Evolutionary conservation across 805 yeast species (phyloP).

Genomic region (Saccharomycopsis sp.): DNA sequence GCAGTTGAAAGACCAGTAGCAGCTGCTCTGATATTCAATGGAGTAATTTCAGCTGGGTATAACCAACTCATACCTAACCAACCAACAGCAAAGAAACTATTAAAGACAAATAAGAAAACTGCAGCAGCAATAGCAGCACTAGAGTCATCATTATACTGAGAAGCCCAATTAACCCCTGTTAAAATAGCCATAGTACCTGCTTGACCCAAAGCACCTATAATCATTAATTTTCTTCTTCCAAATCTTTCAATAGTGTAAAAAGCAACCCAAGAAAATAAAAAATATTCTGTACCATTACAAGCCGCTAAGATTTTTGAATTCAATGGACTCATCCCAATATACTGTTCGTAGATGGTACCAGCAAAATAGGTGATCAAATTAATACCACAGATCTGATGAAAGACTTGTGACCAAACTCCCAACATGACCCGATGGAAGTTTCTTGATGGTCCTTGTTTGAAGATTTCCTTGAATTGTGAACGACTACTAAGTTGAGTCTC

Average conservation of each 20-base stretch:
- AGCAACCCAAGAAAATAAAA: conserved; percentile 42
- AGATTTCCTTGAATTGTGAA: conserved; percentile 1
- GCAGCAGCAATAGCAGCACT: conserved; percentile 42
- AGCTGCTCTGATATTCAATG: conserved; percentile 38
- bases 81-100: conserved; percentile 26
- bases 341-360: conserved; percentile 40
- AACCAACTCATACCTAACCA: conserved; percentile 47
- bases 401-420: conserved; percentile 55
- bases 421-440: conserved; percentile 48
- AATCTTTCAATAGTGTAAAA: conserved; percentile 46
- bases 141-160: conserved; percentile 29
- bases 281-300: conserved; percentile 49
- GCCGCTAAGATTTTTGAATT: conserved; percentile 53
- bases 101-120: conserved; percentile 49
- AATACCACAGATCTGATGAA: conserved; percentile 62
- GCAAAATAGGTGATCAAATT: conserved; percentile 59
- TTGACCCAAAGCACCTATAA: conserved; percentile 41
- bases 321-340: conserved; percentile 39
- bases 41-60: conserved; percentile 52
- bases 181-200: conserved; percentile 33
- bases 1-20: conserved; percentile 35
- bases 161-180: conserved; percentile 30
- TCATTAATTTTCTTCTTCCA: conserved; percentile 55
- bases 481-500: conserved; percentile 8
- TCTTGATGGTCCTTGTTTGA: conserved; percentile 1